Conservation (phyloP, 306 rosid species). For the Acacia crassicarpa region DNA sequence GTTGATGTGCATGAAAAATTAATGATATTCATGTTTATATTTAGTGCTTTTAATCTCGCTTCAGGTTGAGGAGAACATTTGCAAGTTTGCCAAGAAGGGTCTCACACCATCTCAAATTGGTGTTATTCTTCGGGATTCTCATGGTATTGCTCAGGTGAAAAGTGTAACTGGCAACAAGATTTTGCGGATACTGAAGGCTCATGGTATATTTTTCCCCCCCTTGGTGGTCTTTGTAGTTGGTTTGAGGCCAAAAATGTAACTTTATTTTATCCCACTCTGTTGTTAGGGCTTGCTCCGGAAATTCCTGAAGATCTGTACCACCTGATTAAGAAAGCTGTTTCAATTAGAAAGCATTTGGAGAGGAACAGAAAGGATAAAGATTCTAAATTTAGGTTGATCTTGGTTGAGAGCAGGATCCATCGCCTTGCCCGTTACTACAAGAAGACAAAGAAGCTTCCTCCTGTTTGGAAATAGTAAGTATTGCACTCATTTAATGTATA, state of each 20-base stretch:
- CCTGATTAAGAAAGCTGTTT: constrained; percentile 71
- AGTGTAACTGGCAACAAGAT: constrained; percentile 72
- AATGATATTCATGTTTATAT: no score
- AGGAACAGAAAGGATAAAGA: constrained; percentile 70
- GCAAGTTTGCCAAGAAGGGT: constrained; percentile 83
- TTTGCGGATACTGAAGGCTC: constrained; percentile 70
- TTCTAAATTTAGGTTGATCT: constrained; percentile 63
- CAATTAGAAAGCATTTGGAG: constrained; percentile 70
- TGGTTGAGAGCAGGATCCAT: constrained; percentile 79
- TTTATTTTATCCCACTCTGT: neutral
- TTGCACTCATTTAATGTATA: no score
- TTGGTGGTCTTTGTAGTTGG: neutral
- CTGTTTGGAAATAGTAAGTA: constrained; percentile 71
- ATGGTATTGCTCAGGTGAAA: constrained; percentile 74
- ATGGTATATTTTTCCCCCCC: constrained; percentile 27
- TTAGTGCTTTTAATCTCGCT: no score
- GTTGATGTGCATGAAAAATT: no score
- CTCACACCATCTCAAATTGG: constrained; percentile 82
- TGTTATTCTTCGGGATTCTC: constrained; percentile 74
- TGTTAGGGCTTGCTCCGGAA: constrained; percentile 69
- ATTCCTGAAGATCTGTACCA: constrained; percentile 79
- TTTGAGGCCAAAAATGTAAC: neutral
- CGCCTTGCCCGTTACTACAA: constrained; percentile 70
- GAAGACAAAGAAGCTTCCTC: constrained; percentile 79
- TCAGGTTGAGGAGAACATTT: constrained; percentile 70